A percentile compares a stretch with the other conserved stretches of the same genome.
These are phyloP conservation scores for Geotrichum citri-aurantii DNA, from an alignment of 1,139 yeast genomes.

Conservation along the genomic window DNA sequence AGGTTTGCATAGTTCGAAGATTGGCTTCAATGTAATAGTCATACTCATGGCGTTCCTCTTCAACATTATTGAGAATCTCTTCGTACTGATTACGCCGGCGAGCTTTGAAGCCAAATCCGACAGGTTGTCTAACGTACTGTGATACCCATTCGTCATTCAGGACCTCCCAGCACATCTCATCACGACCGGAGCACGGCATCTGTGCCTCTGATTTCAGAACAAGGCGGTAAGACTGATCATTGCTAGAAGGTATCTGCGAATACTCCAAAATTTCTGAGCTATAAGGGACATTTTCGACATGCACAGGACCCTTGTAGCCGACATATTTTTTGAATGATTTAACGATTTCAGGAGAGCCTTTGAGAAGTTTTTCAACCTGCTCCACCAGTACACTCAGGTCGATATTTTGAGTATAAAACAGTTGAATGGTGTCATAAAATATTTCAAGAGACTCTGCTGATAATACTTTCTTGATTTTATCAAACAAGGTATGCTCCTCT, in stretches of 20 bases:
- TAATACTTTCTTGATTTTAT: not conserved
- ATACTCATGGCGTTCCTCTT: slow-evolving; percentile 95
- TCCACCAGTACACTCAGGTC: not conserved
- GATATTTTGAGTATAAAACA: not conserved
- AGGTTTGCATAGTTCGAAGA: slow-evolving; percentile 86
- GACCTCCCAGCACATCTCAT: slow-evolving; percentile 99
- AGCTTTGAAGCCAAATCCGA: slow-evolving; percentile 95
- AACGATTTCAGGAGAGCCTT: not conserved
- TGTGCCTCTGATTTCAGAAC: slow-evolving; percentile 90
- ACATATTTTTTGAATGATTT: not conserved
- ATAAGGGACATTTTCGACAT: slow-evolving; percentile 80
- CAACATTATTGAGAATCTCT: slow-evolving; percentile 88
- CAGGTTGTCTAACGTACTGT: slow-evolving; percentile 99
- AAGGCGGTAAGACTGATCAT: slow-evolving; percentile 88
- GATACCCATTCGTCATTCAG: slow-evolving; percentile 99
- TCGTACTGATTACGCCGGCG: slow-evolving; percentile 97
- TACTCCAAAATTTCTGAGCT: slow-evolving; percentile 87
- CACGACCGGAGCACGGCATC: slow-evolving; percentile 98
- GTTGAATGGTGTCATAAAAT: not conserved
- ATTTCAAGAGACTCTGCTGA: not conserved
- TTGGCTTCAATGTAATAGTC: slow-evolving; percentile 95
- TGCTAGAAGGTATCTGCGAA: slow-evolving; percentile 59
- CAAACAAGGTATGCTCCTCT: not conserved
- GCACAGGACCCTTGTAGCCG: slow-evolving; percentile 24
- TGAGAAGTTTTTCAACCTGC: not conserved